phyloP scores from a whole-genome alignment of 2,329 filamentous ascomycete species.

The Neofusicoccum parvum region DNA sequence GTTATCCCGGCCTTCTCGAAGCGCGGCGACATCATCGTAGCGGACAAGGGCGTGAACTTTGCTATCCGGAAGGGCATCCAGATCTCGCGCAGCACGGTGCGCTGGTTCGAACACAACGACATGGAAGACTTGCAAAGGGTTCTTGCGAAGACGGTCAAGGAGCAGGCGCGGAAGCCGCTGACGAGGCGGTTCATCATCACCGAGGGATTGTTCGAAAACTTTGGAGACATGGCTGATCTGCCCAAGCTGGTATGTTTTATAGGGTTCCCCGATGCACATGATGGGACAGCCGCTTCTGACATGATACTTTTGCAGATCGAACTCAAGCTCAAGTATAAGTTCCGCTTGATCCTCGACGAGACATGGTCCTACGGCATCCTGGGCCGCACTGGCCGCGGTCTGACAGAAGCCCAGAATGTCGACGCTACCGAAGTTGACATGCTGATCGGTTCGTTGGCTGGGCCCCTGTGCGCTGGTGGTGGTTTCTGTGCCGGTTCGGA shows the following conservation, averaged over 20 bases:
- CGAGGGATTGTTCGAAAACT: conserved; percentile 89
- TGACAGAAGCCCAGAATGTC: conserved; percentile 96
- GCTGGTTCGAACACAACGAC: conserved; percentile 95
- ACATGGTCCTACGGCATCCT: conserved; percentile 97
- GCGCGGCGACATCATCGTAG: conserved; percentile 94
- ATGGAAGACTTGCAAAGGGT: conserved; percentile 90
- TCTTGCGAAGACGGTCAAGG: conserved; percentile 80
- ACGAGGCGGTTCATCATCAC: conserved; percentile 95
- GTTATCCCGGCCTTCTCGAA: conserved; percentile 98
- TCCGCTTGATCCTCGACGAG: conserved; percentile 95
- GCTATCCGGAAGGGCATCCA: conserved; percentile 93
- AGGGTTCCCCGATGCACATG: neutral
- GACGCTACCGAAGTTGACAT: conserved; percentile 93
- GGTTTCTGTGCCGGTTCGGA: conserved; percentile 92
- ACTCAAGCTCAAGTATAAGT: conserved; percentile 95
- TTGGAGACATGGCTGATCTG: conserved; percentile 81
- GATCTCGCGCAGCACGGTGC: conserved; percentile 84
- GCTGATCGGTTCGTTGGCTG: conserved; percentile 91
- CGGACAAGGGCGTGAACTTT: conserved; percentile 90
- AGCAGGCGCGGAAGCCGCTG: conserved; percentile 84
- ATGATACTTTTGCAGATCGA: conserved; percentile 63
- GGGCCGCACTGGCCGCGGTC: conserved; percentile 83
- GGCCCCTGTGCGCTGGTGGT: conserved; percentile 86
- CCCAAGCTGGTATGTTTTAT: conserved; percentile 71
- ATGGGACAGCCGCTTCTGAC: neutral